Percentiles rank a stretch among this genome's conserved stretches.
phyloP scores from a whole-genome alignment of 352 stramenopile species.

The Phytophthora chlamydospora region DNA sequence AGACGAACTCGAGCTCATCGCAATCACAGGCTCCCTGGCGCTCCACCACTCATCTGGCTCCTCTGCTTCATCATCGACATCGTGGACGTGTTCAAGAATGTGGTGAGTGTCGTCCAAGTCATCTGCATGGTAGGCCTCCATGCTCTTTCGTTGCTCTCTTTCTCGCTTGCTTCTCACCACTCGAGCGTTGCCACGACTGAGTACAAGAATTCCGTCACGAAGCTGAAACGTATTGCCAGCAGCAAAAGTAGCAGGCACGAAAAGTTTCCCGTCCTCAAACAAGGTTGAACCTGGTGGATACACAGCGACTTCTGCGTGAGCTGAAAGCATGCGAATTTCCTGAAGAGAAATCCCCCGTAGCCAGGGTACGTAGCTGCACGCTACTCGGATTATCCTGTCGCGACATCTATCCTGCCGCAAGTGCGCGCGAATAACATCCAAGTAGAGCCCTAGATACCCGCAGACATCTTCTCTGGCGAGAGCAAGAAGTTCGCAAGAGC shows the following conservation, averaged over 20 bases:
- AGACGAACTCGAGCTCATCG: slow-evolving; percentile 22
- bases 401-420: slow-evolving; percentile 58
- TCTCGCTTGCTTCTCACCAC: slow-evolving; percentile 27
- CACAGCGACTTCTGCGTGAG: slow-evolving; percentile 45
- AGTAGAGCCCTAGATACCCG: slow-evolving; percentile 67
- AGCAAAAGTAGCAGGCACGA: slow-evolving; percentile 16
- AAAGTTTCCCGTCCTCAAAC: slow-evolving; percentile 45
- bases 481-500: slow-evolving; percentile 49
- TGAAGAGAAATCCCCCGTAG: slow-evolving; percentile 51
- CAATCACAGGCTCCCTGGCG: slow-evolving; percentile 36
- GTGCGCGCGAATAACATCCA: slow-evolving; percentile 70
- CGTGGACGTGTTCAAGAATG: slow-evolving; percentile 2
- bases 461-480: slow-evolving; percentile 59
- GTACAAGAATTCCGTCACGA: slow-evolving; percentile 38
- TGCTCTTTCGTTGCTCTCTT: slow-evolving; percentile 1
- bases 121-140: background rate
- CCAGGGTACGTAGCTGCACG: slow-evolving; percentile 51
- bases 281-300: slow-evolving; percentile 54
- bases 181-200: slow-evolving; percentile 36
- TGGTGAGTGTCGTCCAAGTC: slow-evolving; percentile 13
- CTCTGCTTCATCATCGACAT: slow-evolving; percentile 12
- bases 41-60: slow-evolving; percentile 41
- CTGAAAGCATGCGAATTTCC: slow-evolving; percentile 56
- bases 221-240: slow-evolving; percentile 17
- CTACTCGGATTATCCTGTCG: slow-evolving; percentile 48